These are phyloP conservation scores for Wickerhamiella sergipiensis DNA, from an alignment of 805 yeast genomes.

Conservation along the genomic window DNA sequence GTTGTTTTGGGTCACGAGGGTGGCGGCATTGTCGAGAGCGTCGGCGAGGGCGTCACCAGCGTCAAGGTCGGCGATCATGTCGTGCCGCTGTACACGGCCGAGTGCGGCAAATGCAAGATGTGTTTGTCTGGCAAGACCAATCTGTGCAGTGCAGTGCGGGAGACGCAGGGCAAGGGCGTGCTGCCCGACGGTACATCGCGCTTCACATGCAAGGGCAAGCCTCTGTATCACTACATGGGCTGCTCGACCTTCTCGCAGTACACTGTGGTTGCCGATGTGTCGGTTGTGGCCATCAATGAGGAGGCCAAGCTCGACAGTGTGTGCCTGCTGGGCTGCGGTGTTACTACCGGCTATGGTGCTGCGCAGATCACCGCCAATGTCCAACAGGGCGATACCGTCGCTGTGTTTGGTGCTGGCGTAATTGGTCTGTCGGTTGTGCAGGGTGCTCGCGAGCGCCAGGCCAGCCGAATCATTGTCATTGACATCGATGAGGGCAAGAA, in stretches of 20 bases:
- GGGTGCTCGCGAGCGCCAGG: slow-evolving; percentile 79
- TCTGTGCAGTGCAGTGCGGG: slow-evolving; percentile 89
- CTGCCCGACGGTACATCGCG: slow-evolving; percentile 98
- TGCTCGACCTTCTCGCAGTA: slow-evolving; percentile 94
- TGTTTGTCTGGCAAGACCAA: slow-evolving; percentile 93
- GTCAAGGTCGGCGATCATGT: slow-evolving; percentile 93
- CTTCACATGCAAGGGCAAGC: slow-evolving; percentile 67
- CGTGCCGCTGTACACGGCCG: slow-evolving; percentile 90
- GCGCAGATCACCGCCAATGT: slow-evolving; percentile 90
- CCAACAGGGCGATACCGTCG: slow-evolving; percentile 82
- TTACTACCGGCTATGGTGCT: slow-evolving; percentile 97
- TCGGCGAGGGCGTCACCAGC: slow-evolving; percentile 85
- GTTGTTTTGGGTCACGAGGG: slow-evolving; percentile 94
- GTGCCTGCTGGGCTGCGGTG: slow-evolving; percentile 94
- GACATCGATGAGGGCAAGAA: slow-evolving; percentile 78
- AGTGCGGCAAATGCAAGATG: slow-evolving; percentile 89
- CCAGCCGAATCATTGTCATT: slow-evolving; percentile 63
- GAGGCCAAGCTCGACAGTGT: slow-evolving; percentile 74
- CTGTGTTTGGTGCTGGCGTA: slow-evolving; percentile 96
- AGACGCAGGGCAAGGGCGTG: slow-evolving; percentile 95
- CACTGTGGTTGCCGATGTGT: slow-evolving; percentile 95
- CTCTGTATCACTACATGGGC: slow-evolving; percentile 89
- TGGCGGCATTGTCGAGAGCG: slow-evolving; percentile 89
- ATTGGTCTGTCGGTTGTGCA: slow-evolving; percentile 94
- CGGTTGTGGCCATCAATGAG: slow-evolving; percentile 82